Base-by-base conservation (phyloP, 768 basidiomycete genomes). In the Mycena albidolilacea region DNA sequence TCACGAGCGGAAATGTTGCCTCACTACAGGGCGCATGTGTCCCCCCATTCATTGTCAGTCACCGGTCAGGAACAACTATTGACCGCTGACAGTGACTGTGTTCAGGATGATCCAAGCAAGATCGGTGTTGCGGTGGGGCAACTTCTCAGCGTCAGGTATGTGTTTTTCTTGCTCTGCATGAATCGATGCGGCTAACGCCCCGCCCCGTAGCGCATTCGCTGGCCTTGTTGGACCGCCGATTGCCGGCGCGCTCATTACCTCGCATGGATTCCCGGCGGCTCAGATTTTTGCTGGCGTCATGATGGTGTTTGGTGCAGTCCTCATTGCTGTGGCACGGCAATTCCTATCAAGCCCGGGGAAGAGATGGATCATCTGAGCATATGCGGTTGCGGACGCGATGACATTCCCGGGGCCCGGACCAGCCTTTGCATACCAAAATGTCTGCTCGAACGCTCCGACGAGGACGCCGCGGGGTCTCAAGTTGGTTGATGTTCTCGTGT, bases 11-110 rank as follows among this genome's bases (percentile, higher is more conserved):
- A 5, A 76, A 69, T 52, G 65, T 76, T 5, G 38, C 71, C 37
- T 74, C 72, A 50, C 60, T 76, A 35, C 75, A 76, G 54, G 75
- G 72, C 5, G 75, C 75, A 30, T 76, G 75, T 72, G 69, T 76
- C 5, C 72, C 69, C 30, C 69, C 72, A 23, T 65, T 76, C 46
- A 46, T 76, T 61, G 72, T 76, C 41, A 17, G 72, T 69, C 15
- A 59, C 57, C 9, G 41, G 55, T n/a, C 35, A n/a, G 60, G 23
- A 12, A 19, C 48, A 64, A 23, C 52, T 50, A 6, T 50, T 35
- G 1, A 48, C 52, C 37, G 15, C 50, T 23, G 8, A 48, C 48
- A n/a, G 37, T 30, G 52, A 64, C 46, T 17, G n/a, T 21, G 46
- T 44, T 54, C 44, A 76, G 75, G 75, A 73, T 64, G 75, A 76